phyloP scores from a whole-genome alignment of 2,329 filamentous ascomycete species.

The Tolypocladium paradoxum region DNA sequence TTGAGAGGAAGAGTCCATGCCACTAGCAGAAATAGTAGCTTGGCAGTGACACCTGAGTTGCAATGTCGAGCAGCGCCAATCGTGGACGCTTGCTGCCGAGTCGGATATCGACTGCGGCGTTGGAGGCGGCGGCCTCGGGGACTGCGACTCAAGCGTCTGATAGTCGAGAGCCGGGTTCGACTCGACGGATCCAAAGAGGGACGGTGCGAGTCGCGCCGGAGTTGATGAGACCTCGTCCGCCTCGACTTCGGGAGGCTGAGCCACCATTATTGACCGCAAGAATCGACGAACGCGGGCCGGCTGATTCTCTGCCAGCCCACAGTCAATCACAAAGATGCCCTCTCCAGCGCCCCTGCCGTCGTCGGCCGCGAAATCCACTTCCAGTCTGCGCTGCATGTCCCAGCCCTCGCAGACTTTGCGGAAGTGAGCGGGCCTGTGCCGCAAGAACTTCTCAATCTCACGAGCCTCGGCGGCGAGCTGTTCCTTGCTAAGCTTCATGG shows the following conservation, averaged over 20 bases:
- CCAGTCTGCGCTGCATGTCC: slow-evolving; percentile 80
- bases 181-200: slow-evolving; percentile 18
- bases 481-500: slow-evolving; percentile 57
- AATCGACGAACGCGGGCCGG: slow-evolving; percentile 33
- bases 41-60: slow-evolving; percentile 46
- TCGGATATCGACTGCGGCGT: slow-evolving; percentile 10
- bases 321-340: slow-evolving; percentile 60
- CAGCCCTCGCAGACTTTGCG: slow-evolving; percentile 69
- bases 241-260: slow-evolving; percentile 5
- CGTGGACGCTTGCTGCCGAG: slow-evolving; percentile 11
- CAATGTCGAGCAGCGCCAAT: slow-evolving; percentile 19
- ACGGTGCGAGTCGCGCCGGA: slow-evolving; percentile 8
- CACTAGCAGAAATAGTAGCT: slow-evolving; percentile 56
- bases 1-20: slow-evolving; percentile 64
- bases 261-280: slow-evolving; percentile 20
- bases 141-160: slow-evolving; percentile 10
- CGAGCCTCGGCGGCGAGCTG: slow-evolving; percentile 67
- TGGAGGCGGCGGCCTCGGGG: slow-evolving; percentile 11
- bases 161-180: background rate
- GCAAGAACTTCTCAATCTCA: slow-evolving; percentile 70
- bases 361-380: slow-evolving; percentile 82
- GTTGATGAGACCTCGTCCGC: slow-evolving; percentile 3
- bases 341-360: slow-evolving; percentile 71
- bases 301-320: slow-evolving; percentile 53
- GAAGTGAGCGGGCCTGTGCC: slow-evolving; percentile 66